Conservation (phyloP, 805 yeast species). For the Saccharomycopsis amapae region DNA sequence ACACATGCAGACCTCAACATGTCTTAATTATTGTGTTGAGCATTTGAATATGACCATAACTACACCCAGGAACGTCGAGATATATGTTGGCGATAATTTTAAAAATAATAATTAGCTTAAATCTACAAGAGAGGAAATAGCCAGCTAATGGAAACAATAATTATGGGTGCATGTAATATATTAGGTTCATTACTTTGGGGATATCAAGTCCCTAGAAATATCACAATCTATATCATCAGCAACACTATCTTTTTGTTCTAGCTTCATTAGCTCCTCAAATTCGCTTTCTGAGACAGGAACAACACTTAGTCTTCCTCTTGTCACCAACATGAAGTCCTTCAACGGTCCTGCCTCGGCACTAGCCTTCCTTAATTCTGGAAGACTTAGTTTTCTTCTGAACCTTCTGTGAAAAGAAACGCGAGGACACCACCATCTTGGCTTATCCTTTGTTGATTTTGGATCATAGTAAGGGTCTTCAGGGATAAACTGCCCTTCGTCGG, state of each 20-base stretch:
- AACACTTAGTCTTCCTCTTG: slow-evolving; percentile 45
- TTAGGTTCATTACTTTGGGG: not conserved
- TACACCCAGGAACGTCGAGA: too few species aligned
- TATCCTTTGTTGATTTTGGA: slow-evolving; percentile 34
- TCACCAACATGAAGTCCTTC: slow-evolving; percentile 33
- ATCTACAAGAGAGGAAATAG: not conserved
- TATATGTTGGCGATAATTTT: too few species aligned
- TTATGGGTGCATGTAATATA: not conserved
- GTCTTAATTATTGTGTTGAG: too few species aligned
- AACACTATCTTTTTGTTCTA: slow-evolving; percentile 29
- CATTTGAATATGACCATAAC: too few species aligned
- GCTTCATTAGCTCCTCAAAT: slow-evolving; percentile 32
- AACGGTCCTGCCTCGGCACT: slow-evolving; percentile 25
- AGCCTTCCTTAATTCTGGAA: slow-evolving; percentile 34
- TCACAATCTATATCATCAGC: slow-evolving; percentile 31
- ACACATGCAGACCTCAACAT: too few species aligned
- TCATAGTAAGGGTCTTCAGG: slow-evolving; percentile 41
- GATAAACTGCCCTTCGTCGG: slow-evolving; percentile 38
- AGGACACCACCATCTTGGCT: slow-evolving; percentile 53
- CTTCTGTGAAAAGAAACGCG: slow-evolving; percentile 39
- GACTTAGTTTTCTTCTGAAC: slow-evolving; percentile 35
- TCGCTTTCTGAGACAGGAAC: slow-evolving; percentile 41
- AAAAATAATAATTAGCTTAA: too few species aligned
- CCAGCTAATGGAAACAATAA: not conserved
- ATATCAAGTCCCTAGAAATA: not conserved